A percentile compares a stretch with the other conserved stretches of the same genome.
These are phyloP conservation scores for Corinectria fuckeliana DNA, from an alignment of 2,329 filamentous ascomycete genomes.

Conservation along the genomic window DNA sequence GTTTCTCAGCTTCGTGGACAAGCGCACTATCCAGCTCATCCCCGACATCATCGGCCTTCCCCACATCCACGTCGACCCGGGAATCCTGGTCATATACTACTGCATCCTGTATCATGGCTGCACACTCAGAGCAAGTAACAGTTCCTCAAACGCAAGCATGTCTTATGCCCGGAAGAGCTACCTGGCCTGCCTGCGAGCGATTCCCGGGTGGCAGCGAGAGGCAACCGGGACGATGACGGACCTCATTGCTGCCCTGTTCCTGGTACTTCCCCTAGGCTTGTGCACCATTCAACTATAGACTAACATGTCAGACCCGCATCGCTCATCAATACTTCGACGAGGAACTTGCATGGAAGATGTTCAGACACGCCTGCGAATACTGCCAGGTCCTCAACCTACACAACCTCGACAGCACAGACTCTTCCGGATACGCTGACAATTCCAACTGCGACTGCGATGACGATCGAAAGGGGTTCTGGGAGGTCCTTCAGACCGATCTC, in stretches of 20 bases:
- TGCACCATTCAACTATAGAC: neutral
- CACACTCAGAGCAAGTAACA: constrained; percentile 31
- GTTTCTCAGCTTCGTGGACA: constrained; percentile 39
- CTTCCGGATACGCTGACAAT: constrained; percentile 14
- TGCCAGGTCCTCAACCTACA: constrained; percentile 41
- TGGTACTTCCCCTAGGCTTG: constrained; percentile 19
- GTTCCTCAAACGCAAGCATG: constrained; percentile 12
- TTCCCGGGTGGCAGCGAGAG: constrained; percentile 41
- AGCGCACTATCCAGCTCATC: constrained; percentile 38
- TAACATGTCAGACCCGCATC: constrained; percentile 35
- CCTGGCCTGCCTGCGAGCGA: constrained; percentile 38
- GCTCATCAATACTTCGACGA: constrained; percentile 43
- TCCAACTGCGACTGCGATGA: constrained; percentile 27
- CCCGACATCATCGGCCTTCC: constrained; percentile 30
- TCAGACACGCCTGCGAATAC: constrained; percentile 40
- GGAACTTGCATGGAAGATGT: constrained; percentile 41
- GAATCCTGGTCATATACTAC: constrained; percentile 14
- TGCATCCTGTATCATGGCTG: constrained; percentile 39
- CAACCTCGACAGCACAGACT: constrained; percentile 38
- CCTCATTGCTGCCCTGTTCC: constrained; percentile 39
- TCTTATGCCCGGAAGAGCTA: constrained; percentile 37
- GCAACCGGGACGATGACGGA: constrained; percentile 41
- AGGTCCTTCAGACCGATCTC: constrained; percentile 42
- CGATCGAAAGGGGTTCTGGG: constrained; percentile 42
- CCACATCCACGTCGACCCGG: constrained; percentile 14